phyloP scores from a whole-genome alignment of 148 eudicot species.

The Nepenthes mirabilis region DNA sequence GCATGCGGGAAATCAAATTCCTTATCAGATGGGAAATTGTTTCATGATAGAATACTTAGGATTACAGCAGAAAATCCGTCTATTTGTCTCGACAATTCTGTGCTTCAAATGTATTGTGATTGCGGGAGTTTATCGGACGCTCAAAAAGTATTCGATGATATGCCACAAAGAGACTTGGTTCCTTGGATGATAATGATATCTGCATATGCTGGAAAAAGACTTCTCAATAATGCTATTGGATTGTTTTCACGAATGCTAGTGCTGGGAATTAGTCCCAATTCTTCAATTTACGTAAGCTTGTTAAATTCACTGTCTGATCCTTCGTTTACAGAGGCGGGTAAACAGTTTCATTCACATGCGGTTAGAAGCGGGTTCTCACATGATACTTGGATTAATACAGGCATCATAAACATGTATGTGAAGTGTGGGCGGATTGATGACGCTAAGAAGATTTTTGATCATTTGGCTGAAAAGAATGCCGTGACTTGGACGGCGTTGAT shows the following conservation, averaged over 20 bases:
- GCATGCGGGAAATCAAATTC: slow-evolving; percentile 10
- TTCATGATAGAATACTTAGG: slow-evolving; percentile 5
- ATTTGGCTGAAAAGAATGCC: slow-evolving; percentile 19
- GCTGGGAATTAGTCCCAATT: slow-evolving; percentile 3
- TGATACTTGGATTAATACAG: slow-evolving; percentile 10
- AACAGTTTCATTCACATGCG: slow-evolving; percentile 24
- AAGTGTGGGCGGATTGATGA: slow-evolving; percentile 20
- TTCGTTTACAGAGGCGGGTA: slow-evolving; percentile 13
- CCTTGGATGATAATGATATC: slow-evolving; percentile 22
- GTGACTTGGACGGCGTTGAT: slow-evolving; percentile 23
- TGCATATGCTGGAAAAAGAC: slow-evolving; percentile 18
- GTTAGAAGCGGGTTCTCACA: slow-evolving; percentile 14
- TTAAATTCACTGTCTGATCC: slow-evolving; percentile 11
- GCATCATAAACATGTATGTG: slow-evolving; percentile 22
- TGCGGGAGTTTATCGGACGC: slow-evolving; percentile 22
- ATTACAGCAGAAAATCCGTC: no score
- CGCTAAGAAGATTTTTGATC: slow-evolving; percentile 13
- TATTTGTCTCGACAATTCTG: neutral
- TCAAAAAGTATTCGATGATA: slow-evolving; percentile 20
- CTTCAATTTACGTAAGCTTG: slow-evolving; percentile 9
- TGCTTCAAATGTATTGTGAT: slow-evolving; percentile 12
- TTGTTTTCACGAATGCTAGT: slow-evolving; percentile 11
- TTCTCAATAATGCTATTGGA: slow-evolving; percentile 7
- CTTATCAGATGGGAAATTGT: slow-evolving; percentile 7
- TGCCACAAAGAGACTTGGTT: slow-evolving; percentile 11